These are phyloP conservation scores for Chionographis japonica DNA, from an alignment of 106 monocot species.

Conservation along the genomic window DNA sequence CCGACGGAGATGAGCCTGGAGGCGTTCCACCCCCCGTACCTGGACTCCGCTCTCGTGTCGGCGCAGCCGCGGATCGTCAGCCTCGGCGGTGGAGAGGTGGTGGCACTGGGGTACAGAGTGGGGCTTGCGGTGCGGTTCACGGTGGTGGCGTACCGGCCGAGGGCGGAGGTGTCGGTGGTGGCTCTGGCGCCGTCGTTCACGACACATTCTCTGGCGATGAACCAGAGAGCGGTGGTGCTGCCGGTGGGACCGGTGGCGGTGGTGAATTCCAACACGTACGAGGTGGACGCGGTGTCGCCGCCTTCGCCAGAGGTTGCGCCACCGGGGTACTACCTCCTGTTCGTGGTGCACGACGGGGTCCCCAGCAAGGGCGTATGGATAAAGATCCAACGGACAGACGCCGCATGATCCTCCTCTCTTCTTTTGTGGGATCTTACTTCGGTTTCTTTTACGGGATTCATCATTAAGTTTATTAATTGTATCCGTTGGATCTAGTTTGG, in stretches of 20 bases:
- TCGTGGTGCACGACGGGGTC: slow-evolving; percentile 61
- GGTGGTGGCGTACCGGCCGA: slow-evolving; percentile 2
- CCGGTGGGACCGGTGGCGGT: slow-evolving; percentile 9
- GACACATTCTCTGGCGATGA: slow-evolving; percentile 68
- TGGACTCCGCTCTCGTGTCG: slow-evolving; percentile 10
- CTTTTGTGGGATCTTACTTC: too few relatives aligned
- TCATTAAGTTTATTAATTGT: too few relatives aligned
- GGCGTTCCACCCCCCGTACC: slow-evolving; percentile 62
- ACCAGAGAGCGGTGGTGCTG: slow-evolving; percentile 59
- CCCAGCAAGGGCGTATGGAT: slow-evolving; percentile 59
- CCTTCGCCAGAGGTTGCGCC: slow-evolving; percentile 51
- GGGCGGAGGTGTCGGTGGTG: slow-evolving; percentile 18
- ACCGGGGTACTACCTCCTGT: slow-evolving; percentile 66
- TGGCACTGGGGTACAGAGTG: slow-evolving; percentile 26
- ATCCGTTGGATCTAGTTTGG: too few relatives aligned
- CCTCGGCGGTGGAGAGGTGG: background rate
- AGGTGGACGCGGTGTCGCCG: slow-evolving; percentile 28
- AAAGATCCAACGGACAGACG: background rate
- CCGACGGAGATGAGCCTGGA: slow-evolving; percentile 70
- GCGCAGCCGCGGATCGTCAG: slow-evolving; percentile 17
- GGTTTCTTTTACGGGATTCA: too few relatives aligned
- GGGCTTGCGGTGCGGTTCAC: slow-evolving; percentile 18
- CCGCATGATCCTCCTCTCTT: too few relatives aligned
- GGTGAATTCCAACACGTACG: slow-evolving; percentile 24
- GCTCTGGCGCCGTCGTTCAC: slow-evolving; percentile 48